phyloP scores from a whole-genome alignment of 257 asterid species.

The Nicotiana noctiflora region DNA sequence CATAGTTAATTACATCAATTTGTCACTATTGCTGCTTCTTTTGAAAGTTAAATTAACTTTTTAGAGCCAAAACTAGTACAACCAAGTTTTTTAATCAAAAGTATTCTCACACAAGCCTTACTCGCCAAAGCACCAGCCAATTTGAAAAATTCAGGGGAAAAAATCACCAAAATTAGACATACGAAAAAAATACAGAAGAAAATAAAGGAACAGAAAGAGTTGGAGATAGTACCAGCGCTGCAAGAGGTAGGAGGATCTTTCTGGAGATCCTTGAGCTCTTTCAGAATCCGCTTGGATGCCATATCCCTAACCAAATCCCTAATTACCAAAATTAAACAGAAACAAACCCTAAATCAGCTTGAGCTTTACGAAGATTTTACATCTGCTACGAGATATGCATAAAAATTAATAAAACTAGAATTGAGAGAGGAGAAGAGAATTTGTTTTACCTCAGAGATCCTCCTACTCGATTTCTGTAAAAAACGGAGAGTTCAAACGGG shows the following conservation, averaged over 20 bases:
- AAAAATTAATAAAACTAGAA: neutral
- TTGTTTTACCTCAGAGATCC: slow-evolving; percentile 12
- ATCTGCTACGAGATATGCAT: too few relatives aligned
- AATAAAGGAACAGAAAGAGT: neutral
- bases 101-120: neutral
- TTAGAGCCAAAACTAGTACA: neutral
- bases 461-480: neutral
- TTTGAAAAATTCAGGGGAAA: neutral
- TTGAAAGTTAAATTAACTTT: neutral
- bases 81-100: neutral
- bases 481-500: neutral
- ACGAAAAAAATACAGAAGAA: neutral
- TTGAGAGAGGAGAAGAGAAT: too few relatives aligned
- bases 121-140: neutral
- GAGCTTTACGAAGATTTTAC: neutral
- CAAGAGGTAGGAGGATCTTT: slow-evolving; percentile 37
- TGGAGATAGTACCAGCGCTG: slow-evolving; percentile 24
- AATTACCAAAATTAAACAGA: slow-evolving; percentile 6
- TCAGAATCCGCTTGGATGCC: slow-evolving; percentile 33
- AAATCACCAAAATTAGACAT: neutral
- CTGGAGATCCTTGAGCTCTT: slow-evolving; percentile 38
- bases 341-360: slow-evolving; percentile 16
- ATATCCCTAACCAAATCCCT: slow-evolving; percentile 3
- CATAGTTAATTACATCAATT: neutral
- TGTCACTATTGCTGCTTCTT: neutral